A percentile compares a stretch with the other conserved stretches of the same genome.
Evolutionary conservation across 768 basidiomycete genomes (phyloP).

Genomic region (Gloeopeniophorella convolvens): DNA sequence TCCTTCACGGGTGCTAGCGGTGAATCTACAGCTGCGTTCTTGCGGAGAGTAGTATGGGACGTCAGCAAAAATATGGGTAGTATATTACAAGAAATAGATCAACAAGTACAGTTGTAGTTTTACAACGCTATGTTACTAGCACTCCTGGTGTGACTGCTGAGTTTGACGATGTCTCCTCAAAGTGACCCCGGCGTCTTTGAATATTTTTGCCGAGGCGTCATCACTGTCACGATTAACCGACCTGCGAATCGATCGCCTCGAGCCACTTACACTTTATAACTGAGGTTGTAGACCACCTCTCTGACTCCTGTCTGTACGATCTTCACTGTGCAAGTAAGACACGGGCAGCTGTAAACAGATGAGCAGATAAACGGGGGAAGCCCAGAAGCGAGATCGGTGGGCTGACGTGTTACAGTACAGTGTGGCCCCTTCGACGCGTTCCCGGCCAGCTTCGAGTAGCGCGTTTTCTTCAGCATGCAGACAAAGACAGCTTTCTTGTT

Average conservation of each 20-base stretch:
- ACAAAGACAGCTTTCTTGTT: slow-evolving; percentile 78
- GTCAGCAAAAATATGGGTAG: slow-evolving; percentile 37
- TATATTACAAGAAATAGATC: slow-evolving; percentile 17
- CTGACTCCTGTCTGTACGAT: slow-evolving; percentile 93
- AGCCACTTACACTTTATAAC: slow-evolving; percentile 82
- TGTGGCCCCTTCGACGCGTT: slow-evolving; percentile 80
- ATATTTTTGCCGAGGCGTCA: slow-evolving; percentile 70
- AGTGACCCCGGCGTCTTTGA: slow-evolving; percentile 77
- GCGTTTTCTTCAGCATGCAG: slow-evolving; percentile 99
- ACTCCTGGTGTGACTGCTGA: neutral
- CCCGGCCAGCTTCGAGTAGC: slow-evolving; percentile 86
- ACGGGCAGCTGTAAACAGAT: slow-evolving; percentile 71
- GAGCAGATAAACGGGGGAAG: neutral
- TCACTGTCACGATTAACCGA: slow-evolving; percentile 43
- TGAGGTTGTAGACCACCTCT: slow-evolving; percentile 89
- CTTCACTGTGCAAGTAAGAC: slow-evolving; percentile 93
- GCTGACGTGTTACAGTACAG: slow-evolving; percentile 97
- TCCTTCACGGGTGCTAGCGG: slow-evolving; percentile 42
- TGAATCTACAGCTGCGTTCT: slow-evolving; percentile 40
- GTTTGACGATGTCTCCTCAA: slow-evolving; percentile 64
- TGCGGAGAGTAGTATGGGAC: slow-evolving; percentile 57
- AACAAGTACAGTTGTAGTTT: neutral
- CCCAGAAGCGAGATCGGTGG: neutral
- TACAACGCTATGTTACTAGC: neutral
- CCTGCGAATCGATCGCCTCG: neutral